These are phyloP conservation scores for Podospora conica DNA, from an alignment of 495 filamentous ascomycete species.

Conservation along the genomic window DNA sequence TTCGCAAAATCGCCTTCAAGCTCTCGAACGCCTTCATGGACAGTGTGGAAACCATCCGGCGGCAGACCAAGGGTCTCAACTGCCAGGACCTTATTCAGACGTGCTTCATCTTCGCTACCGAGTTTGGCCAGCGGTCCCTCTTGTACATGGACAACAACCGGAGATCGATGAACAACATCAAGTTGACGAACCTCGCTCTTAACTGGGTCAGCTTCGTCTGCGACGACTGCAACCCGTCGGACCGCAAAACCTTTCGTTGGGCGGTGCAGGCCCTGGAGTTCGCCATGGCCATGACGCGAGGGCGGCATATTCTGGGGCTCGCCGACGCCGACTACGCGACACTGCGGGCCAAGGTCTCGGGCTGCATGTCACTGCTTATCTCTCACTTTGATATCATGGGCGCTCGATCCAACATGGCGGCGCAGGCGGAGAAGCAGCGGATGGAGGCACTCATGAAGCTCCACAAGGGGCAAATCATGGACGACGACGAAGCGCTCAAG, in stretches of 20 bases:
- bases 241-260: conserved; percentile 95
- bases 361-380: conserved; percentile 95
- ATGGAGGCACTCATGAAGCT: conserved; percentile 70
- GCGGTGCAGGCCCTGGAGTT: conserved; percentile 92
- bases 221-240: conserved; percentile 92
- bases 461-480: conserved; percentile 66
- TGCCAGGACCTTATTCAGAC: conserved; percentile 96
- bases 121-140: conserved; percentile 91
- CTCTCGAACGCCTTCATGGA: conserved; percentile 99
- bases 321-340: conserved; percentile 77
- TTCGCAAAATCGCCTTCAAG: conserved; percentile 93
- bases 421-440: conserved; percentile 70
- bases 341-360: conserved; percentile 81
- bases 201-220: conserved; percentile 98
- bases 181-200: conserved; percentile 83
- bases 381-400: conserved; percentile 99
- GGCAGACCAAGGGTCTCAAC: conserved; percentile 75
- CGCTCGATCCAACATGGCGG: conserved; percentile 83
- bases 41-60: conserved; percentile 84
- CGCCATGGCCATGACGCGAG: conserved; percentile 92
- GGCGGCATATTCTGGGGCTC: conserved; percentile 81
- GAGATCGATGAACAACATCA: conserved; percentile 91
- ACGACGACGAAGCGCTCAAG: conserved; percentile 76
- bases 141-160: conserved; percentile 91
- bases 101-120: conserved; percentile 97